Evolutionary conservation across 208 protist genomes (phyloP).

Genomic region (Wallacemonas collosoma): DNA sequence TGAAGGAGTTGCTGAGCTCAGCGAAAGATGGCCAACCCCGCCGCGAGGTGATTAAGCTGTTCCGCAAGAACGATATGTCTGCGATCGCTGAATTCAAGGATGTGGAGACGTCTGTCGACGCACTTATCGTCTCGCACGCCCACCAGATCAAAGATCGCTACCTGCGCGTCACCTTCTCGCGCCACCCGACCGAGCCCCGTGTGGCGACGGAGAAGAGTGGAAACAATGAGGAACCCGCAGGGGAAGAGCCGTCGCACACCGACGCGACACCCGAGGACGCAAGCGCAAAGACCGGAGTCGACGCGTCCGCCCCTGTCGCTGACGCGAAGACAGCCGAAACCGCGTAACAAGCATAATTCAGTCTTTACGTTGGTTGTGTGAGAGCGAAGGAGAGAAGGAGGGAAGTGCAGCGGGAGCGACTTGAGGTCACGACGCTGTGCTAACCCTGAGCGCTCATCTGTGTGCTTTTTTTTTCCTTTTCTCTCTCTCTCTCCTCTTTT

Average conservation of each 20-base stretch:
- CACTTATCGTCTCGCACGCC: slow-evolving; percentile 72
- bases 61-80: slow-evolving; percentile 56
- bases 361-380: no score
- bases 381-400: no score
- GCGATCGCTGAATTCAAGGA: slow-evolving; percentile 68
- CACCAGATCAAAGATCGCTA: slow-evolving; percentile 66
- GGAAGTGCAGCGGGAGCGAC: no score
- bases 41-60: slow-evolving; percentile 39
- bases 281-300: no score
- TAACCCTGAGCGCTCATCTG: no score
- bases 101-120: slow-evolving; percentile 64
- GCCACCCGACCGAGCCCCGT: slow-evolving; percentile 66
- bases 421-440: no score
- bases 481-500: slow-evolving; percentile 6
- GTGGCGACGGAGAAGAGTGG: slow-evolving; percentile 15
- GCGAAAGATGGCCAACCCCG: slow-evolving; percentile 30
- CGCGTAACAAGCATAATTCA: no score
- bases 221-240: neutral
- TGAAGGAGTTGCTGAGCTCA: slow-evolving; percentile 48
- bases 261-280: no score
- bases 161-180: slow-evolving; percentile 84
- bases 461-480: neutral
- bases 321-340: no score
- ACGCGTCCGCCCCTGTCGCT: no score
- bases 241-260: neutral